Conservation (phyloP, 31 red algal genomes). For the Bonnemaisonia californica region DNA sequence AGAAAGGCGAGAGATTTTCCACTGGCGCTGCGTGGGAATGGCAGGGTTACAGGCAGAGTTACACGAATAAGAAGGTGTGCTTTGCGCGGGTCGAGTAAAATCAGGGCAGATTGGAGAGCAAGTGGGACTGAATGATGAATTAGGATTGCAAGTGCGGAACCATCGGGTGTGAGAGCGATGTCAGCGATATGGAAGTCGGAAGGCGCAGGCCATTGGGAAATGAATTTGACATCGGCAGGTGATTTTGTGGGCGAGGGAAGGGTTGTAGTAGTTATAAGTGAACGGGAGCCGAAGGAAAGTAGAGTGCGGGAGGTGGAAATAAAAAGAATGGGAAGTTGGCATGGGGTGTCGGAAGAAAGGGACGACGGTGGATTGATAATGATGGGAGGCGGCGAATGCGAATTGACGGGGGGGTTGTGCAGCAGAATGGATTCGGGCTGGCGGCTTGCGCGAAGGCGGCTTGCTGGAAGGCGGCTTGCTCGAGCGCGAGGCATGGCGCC, state of each 20-base stretch:
- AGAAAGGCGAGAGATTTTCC: background rate
- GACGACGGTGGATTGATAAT: too few species aligned
- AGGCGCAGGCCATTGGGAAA: conserved; percentile 10
- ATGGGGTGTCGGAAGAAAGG: too few species aligned
- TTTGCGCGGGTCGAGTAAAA: background rate
- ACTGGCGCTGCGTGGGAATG: background rate
- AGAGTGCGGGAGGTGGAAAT: too few species aligned
- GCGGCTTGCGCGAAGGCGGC: too few species aligned
- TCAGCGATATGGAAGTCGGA: background rate
- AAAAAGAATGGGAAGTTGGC: too few species aligned
- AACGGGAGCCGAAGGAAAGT: background rate
- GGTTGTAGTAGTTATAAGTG: background rate
- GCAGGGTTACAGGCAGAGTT: background rate
- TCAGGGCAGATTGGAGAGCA: background rate
- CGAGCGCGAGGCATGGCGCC: too few species aligned
- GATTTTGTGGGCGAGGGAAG: conserved; percentile 2
- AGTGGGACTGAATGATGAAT: background rate
- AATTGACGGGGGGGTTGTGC: too few species aligned
- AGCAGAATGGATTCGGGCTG: too few species aligned
- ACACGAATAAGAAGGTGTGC: background rate
- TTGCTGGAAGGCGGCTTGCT: too few species aligned
- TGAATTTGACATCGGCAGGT: background rate
- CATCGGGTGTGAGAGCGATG: background rate
- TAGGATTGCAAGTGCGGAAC: background rate
- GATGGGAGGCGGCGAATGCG: too few species aligned